Evolutionary conservation across 2,329 filamentous ascomycete species (phyloP).

Genomic region (Aspergillus sp.): DNA sequence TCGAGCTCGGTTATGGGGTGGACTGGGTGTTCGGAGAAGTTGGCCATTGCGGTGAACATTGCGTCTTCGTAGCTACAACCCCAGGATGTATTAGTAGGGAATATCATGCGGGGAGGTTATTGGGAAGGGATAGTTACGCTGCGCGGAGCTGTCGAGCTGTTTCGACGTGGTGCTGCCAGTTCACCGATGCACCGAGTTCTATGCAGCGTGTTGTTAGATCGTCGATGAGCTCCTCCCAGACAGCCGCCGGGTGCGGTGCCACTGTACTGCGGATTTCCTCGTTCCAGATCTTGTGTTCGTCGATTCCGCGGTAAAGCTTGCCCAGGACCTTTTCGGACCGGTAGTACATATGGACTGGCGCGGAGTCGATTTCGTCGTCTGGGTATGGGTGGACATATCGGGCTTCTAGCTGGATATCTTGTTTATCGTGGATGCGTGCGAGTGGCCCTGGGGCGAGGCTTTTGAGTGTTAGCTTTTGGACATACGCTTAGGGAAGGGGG

Average conservation of each 20-base stretch:
- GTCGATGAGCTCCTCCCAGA: slow-evolving; percentile 16
- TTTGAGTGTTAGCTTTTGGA: neutral
- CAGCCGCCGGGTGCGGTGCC: slow-evolving; percentile 7
- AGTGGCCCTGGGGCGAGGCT: slow-evolving; percentile 27
- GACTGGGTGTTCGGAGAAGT: slow-evolving; percentile 42
- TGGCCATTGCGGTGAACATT: slow-evolving; percentile 50
- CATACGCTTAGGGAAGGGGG: neutral
- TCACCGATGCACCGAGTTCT: slow-evolving; percentile 3
- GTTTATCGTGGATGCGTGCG: slow-evolving; percentile 35
- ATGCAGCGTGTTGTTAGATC: slow-evolving; percentile 6
- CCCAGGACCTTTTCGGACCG: slow-evolving; percentile 68
- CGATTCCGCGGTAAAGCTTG: slow-evolving; percentile 67
- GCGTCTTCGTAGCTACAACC: slow-evolving; percentile 52
- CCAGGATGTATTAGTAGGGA: neutral
- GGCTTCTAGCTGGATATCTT: slow-evolving; percentile 42
- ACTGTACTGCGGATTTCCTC: slow-evolving; percentile 14
- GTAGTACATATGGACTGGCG: slow-evolving; percentile 59
- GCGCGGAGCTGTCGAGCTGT: slow-evolving; percentile 16
- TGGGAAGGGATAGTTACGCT: slow-evolving; percentile 1
- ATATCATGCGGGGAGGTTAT: neutral
- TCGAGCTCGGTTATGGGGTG: slow-evolving; percentile 52
- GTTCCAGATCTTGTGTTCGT: slow-evolving; percentile 63
- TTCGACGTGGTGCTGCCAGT: slow-evolving; percentile 14
- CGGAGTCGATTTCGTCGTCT: slow-evolving; percentile 47
- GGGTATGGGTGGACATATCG: slow-evolving; percentile 50